Base-by-base conservation (phyloP, 352 stramenopile species). In the Globisporangium takayamanum region DNA sequence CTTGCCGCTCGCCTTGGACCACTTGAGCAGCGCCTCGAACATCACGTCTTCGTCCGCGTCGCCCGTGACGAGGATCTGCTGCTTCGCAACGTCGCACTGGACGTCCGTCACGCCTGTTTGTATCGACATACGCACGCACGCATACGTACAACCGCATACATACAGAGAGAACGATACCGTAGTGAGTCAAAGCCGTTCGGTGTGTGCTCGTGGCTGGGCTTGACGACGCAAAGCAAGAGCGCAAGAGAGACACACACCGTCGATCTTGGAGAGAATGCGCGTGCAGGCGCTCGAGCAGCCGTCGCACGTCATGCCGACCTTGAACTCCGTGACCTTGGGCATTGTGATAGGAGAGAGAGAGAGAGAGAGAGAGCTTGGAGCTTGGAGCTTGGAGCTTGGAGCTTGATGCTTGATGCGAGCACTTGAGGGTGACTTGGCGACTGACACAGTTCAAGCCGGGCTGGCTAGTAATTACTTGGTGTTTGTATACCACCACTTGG, bases 231-330 rank as follows among this genome's bases (percentile, higher is more conserved):
- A 22, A 20, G 36, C 33, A 25, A 57, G 22, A 11, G 53, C 12
- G 22, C 10, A 51, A n/a, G 15, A 39, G 15, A 25, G 12, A 10
- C 16, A 72, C 69, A 63, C 63, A 91, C 83, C 87, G 56, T 89
- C 77, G 60, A 95, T 92, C 79, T 95, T 95, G 67, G 45, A 87
- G 51, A 96, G 83, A 65, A 96, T 96, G 68, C 86, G 84, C 60
- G 85, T 92, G 78, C 85, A 88, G 63, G 88, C 86, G 68, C 72
- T 88, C 55, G 84, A 94, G 81, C 86, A 96, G 72, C 85, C 87
- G 36, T 92, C 84, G 78, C 87, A 96, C 44, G 83, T 92, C 86
- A 95, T 95, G 67, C 84, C 83, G 57, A 94, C 86, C 72, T 92
- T 94, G 74, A 95, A 96, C 57, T 92, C 83, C n/a, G 79, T 90